Evolutionary conservation across 108 stramenopile species (phyloP).

Genomic region (Conticribra weissflogii): DNA sequence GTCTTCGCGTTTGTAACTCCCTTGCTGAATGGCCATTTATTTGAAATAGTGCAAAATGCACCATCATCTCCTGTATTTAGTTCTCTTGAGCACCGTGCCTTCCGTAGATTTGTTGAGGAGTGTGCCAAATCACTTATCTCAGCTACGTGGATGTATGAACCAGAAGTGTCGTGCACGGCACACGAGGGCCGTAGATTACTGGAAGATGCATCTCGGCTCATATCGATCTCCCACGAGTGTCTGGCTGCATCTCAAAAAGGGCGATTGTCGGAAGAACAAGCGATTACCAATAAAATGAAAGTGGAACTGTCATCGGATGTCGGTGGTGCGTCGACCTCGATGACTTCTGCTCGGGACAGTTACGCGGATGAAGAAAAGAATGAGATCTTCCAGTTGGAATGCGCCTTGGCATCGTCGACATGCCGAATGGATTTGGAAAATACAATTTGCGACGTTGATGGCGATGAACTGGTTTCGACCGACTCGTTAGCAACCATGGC

Average conservation of each 20-base stretch:
- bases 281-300: constrained; percentile 9
- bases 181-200: background rate
- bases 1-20: constrained; percentile 36
- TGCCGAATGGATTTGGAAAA: constrained; percentile 17
- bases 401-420: constrained; percentile 24
- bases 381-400: constrained; percentile 15
- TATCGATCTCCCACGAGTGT: constrained; percentile 22
- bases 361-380: constrained; percentile 20
- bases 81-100: background rate
- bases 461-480: background rate
- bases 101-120: constrained; percentile 29
- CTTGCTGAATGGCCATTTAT: constrained; percentile 17
- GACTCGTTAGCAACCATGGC: constrained; percentile 14
- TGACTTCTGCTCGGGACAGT: constrained; percentile 17
- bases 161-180: background rate
- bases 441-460: background rate
- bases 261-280: constrained; percentile 11
- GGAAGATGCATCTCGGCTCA: constrained; percentile 9
- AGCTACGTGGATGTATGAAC: constrained; percentile 47
- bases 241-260: constrained; percentile 12
- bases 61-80: background rate
- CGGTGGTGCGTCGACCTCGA: background rate
- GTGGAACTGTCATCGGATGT: background rate
- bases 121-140: constrained; percentile 23
- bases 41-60: background rate